Percentiles rank a stretch among this genome's conserved stretches.
These are phyloP conservation scores for Vigna trinervia DNA, from an alignment of 306 rosid genomes.

Conservation along the genomic window DNA sequence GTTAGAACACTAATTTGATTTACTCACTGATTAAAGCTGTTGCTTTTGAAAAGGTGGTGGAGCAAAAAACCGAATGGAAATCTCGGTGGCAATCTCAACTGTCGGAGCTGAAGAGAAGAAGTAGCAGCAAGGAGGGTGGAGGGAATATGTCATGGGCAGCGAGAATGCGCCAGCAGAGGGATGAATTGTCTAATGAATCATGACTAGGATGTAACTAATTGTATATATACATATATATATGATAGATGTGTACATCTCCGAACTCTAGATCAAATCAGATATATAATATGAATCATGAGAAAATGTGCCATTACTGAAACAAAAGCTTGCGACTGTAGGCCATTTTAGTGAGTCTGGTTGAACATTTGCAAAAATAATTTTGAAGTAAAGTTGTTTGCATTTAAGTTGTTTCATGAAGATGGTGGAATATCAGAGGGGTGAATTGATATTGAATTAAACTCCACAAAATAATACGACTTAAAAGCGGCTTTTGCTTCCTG, in stretches of 20 bases:
- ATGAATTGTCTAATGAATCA: constrained; percentile 41
- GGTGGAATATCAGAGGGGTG: too few relatives aligned
- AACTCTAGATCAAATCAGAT: constrained; percentile 27
- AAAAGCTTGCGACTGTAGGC: neutral
- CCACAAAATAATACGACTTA: too few relatives aligned
- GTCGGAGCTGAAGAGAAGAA: constrained; percentile 67
- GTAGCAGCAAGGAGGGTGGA: constrained; percentile 53
- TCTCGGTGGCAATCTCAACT: constrained; percentile 69
- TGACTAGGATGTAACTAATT: constrained; percentile 19
- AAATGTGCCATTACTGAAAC: neutral
- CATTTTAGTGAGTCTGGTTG: neutral
- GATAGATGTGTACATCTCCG: neutral
- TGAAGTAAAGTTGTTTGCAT: neutral
- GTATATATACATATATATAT: constrained; percentile 18
- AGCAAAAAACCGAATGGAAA: constrained; percentile 63
- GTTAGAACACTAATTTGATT: constrained; percentile 1
- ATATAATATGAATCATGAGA: constrained; percentile 36
- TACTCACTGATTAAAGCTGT: neutral
- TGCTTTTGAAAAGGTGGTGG: constrained; percentile 58
- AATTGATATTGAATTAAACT: too few relatives aligned
- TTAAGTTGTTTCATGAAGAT: neutral
- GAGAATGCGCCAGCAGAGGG: constrained; percentile 75
- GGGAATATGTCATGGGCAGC: constrained; percentile 80
- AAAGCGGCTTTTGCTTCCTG: too few relatives aligned
- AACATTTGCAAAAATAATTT: neutral